phyloP scores from a whole-genome alignment of 164 flowering plant species.

The Nymphaea thermarum region DNA sequence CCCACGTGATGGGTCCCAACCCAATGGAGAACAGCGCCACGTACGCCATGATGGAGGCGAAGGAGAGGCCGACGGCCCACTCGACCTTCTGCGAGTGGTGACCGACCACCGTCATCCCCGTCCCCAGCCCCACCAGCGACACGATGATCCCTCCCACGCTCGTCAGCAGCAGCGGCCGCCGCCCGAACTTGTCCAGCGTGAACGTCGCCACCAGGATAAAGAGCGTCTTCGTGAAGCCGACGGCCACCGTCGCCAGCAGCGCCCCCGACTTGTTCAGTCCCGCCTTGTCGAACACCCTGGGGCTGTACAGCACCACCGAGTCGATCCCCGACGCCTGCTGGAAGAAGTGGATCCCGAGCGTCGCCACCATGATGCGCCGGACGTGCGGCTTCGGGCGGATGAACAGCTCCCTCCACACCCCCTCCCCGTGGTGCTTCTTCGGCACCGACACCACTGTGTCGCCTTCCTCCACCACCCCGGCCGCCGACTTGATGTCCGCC shows the following conservation, averaged over 20 bases:
- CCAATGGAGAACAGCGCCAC: constrained; percentile 61
- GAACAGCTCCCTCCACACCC: constrained; percentile 54
- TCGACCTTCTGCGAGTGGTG: constrained; percentile 16
- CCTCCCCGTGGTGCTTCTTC: constrained; percentile 29
- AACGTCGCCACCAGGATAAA: constrained; percentile 49
- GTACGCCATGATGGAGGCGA: constrained; percentile 21
- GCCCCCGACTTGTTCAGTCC: constrained; percentile 25
- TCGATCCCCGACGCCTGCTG: constrained; percentile 68
- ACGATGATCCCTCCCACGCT: constrained; percentile 50
- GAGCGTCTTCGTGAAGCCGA: constrained; percentile 46
- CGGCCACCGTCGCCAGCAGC: constrained; percentile 48
- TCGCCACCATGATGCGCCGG: constrained; percentile 44
- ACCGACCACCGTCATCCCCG: constrained; percentile 27
- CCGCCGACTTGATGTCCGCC: constrained; percentile 50
- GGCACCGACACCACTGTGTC: constrained; percentile 31
- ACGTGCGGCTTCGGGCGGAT: constrained; percentile 52
- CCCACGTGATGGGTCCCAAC: constrained; percentile 73
- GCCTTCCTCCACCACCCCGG: constrained; percentile 40
- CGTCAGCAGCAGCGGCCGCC: constrained; percentile 48
- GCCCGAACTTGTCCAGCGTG: constrained; percentile 38
- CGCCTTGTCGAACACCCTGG: constrained; percentile 50
- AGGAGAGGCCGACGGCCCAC: constrained; percentile 40
- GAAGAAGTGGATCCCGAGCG: constrained; percentile 63
- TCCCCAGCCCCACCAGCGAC: constrained; percentile 27
- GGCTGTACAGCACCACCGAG: constrained; percentile 61